phyloP scores from a whole-genome alignment of 1,284 basidiomycete species.

The Puccinia triticina region DNA sequence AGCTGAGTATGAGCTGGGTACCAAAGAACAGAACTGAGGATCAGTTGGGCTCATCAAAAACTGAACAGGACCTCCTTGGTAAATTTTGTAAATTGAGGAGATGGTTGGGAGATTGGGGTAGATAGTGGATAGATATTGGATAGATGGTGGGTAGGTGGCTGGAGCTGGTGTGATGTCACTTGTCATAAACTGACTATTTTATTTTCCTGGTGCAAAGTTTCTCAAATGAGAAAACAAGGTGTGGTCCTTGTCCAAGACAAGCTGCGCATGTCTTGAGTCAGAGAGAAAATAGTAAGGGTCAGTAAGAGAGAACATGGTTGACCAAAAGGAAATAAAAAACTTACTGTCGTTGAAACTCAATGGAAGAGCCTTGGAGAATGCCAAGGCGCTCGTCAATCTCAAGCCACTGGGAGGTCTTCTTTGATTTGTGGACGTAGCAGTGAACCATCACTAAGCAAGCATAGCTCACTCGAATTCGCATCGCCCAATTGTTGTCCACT shows the following conservation, averaged over 20 bases:
- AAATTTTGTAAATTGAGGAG: too few relatives aligned
- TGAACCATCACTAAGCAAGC: not conserved
- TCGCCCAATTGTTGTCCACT: not conserved
- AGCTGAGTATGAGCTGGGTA: too few relatives aligned
- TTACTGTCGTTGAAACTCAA: not conserved
- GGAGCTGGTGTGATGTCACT: too few relatives aligned
- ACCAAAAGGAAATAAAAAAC: not conserved
- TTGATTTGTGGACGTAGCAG: not conserved
- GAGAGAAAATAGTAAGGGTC: not conserved
- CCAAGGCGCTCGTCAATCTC: not conserved
- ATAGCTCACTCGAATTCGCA: slow-evolving; percentile 6
- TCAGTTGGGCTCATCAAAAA: too few relatives aligned
- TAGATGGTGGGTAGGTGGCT: too few relatives aligned
- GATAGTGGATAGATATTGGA: too few relatives aligned
- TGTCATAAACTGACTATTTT: too few relatives aligned
- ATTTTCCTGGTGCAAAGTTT: not conserved
- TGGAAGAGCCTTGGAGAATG: not conserved
- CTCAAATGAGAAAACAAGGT: not conserved
- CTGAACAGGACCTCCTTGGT: too few relatives aligned
- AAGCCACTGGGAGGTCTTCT: not conserved
- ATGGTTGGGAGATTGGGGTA: too few relatives aligned
- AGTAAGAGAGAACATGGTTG: not conserved
- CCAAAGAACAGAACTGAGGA: too few relatives aligned
- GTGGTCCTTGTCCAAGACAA: not conserved
- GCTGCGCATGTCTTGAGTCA: not conserved